Conservation (phyloP, 2,329 filamentous ascomycete genomes). For the Colletotrichum gigasporum region DNA sequence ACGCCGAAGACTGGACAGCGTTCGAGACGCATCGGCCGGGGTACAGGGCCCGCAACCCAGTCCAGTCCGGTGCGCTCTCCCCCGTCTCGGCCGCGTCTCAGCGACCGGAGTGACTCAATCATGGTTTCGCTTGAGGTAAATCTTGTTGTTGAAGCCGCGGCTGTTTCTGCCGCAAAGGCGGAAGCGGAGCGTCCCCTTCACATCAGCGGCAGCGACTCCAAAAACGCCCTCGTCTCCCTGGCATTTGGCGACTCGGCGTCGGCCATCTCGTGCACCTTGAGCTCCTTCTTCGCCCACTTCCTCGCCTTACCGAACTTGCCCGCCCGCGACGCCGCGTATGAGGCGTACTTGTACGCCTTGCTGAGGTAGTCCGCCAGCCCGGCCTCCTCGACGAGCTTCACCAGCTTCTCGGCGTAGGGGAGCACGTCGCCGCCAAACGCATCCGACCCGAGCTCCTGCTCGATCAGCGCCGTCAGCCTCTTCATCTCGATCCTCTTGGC, state of each 20-base stretch:
- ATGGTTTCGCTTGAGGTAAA: neutral
- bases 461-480: conserved; percentile 42
- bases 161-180: too few relatives aligned
- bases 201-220: conserved; percentile 24
- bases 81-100: conserved; percentile 6
- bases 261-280: conserved; percentile 33
- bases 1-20: conserved; percentile 19
- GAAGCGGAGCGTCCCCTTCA: too few relatives aligned
- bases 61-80: neutral
- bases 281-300: conserved; percentile 36
- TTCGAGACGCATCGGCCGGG: neutral
- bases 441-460: conserved; percentile 38
- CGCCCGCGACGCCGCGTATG: conserved; percentile 32
- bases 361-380: conserved; percentile 37
- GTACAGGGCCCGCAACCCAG: neutral
- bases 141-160: too few relatives aligned
- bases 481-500: conserved; percentile 40
- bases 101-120: conserved; percentile 22
- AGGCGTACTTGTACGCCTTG: conserved; percentile 36
- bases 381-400: conserved; percentile 35
- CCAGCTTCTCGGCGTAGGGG: conserved; percentile 31
- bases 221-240: conserved; percentile 12
- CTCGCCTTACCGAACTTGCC: conserved; percentile 31
- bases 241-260: conserved; percentile 24
- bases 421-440: conserved; percentile 25